Base-by-base conservation (phyloP, 495 filamentous ascomycete genomes). In the Thermochaetoides thermophila region DNA sequence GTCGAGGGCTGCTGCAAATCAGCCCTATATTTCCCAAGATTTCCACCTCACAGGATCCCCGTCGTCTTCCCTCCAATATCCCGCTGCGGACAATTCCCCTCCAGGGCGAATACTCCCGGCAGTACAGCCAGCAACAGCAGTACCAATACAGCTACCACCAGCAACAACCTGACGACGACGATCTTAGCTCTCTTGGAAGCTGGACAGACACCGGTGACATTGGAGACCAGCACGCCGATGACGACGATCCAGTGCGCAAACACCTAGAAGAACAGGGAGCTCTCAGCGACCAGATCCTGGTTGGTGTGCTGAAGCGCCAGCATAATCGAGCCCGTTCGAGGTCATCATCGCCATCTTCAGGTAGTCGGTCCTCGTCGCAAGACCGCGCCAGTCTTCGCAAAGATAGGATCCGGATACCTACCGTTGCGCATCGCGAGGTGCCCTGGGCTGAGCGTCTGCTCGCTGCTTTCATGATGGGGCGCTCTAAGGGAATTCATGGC, bases 191-290 rank as follows among this genome's bases (percentile, higher is more conserved):
- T n/a, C n/a, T n/a, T n/a, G n/a, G 21, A 11, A 86, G 82, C 18
- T 93, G 84, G 85, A 82, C 82, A 50, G 84, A 93, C 49, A 89
- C 85, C 29, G 89, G 84, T 32, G 89, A 95, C 59, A 70, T 96
- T 38, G 80, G 80, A 43, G 84, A 93, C 61, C 86, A 91, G 66
- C 67, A 84, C 33, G 80, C 76, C 57, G 70, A 73, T 40, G 81
- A n/a, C n/a, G n/a, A 89, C 56, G 80, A 91, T 57, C 79, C 83
- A 31, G 59, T 84, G 37, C 74, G 68, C 42, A 68, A 71, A 48
- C 68, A n/a, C n/a, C n/a, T n/a, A n/a, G n/a, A n/a, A n/a, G n/a
- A n/a, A n/a, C n/a, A n/a, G n/a, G n/a, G n/a, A n/a, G 73, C 73
- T 38, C 56, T 76, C 22, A 70, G 77, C 50, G 71, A 73, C 39